Conservation (phyloP, 495 filamentous ascomycete species). For the Penicillium cataractarum region DNA sequence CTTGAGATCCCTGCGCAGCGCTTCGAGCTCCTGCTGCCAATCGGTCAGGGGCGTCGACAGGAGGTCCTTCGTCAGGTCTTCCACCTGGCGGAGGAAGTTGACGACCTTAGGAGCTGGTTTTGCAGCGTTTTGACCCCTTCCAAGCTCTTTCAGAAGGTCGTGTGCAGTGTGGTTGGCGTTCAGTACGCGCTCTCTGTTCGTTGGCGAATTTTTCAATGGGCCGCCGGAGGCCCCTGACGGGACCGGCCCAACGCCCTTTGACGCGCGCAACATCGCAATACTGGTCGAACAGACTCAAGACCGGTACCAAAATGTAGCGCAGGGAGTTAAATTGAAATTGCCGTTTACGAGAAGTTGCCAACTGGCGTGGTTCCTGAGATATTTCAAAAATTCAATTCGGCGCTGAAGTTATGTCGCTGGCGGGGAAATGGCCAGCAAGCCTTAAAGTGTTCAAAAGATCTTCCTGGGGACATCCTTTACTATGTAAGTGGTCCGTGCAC, state of each 20-base stretch:
- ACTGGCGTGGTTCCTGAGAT: conserved; percentile 2
- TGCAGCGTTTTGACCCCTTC: background rate
- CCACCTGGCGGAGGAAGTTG: background rate
- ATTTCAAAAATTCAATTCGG: conserved; percentile 1
- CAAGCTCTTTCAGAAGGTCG: background rate
- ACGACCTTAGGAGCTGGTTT: background rate
- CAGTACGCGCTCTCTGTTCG: background rate
- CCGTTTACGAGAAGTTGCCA: background rate
- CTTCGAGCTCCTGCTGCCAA: background rate
- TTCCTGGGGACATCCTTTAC: no score
- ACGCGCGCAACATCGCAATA: background rate
- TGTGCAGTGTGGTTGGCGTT: background rate
- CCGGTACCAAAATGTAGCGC: background rate
- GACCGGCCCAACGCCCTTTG: background rate
- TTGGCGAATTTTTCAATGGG: background rate
- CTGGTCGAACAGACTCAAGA: background rate
- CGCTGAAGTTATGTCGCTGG: background rate
- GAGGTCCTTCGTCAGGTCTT: conserved; percentile 1
- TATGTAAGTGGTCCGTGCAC: no score
- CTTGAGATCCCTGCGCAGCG: background rate
- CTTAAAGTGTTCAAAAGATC: no score
- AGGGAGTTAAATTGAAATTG: background rate
- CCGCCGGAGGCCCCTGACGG: background rate
- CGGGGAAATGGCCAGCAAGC: no score
- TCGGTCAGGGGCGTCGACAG: background rate